Base-by-base conservation (phyloP, 768 basidiomycete genomes). In the Omphalotus guepiniiformis region DNA sequence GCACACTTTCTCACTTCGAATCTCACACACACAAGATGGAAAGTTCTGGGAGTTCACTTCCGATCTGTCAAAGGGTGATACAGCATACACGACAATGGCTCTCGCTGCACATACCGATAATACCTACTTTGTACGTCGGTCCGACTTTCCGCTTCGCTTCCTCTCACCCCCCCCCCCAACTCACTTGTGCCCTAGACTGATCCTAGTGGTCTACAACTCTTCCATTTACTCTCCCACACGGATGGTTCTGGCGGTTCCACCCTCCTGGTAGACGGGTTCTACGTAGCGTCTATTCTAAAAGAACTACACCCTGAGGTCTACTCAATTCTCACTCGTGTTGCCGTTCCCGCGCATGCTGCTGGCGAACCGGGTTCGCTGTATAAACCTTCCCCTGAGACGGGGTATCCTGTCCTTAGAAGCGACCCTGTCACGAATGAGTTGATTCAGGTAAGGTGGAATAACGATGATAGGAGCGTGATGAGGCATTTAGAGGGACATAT, bases 21-120 rank as follows among this genome's bases (percentile, higher is more conserved):
- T 32, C 30, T 8, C 35, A 37, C 21, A 15, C 35, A 37, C 30
- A 28, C 1, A 53, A 93, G 92, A 98, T 58, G 95, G 94, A 27
- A 83, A 82, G 48, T 94, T 97, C 66, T 99, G 95, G 94, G 92
- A 97, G 58, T 95, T 98, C 59, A 96, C 93, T 1, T 82, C 94
- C 0, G 84, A 95, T 59, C 74, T 94, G 18, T 82, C 85, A 15
- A 92, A 86, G 57, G 93, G 93, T 11, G 95, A 99, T 63, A 88
- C 93, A 6, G 93, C 95, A 0, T 99, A 99, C 68, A 92, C 93
- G 3, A 89, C 83, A 5, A 66, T 95, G 37, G 87, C 85, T 1
- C 79, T 99, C 6, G 83, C 79, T 3, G 93, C 91, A 0, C 95
- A 99, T 61, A 80, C 78, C 12, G 78, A 80, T 53, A 79, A 77